Percentiles rank a stretch among this genome's conserved stretches.
These are phyloP conservation scores for Gracilaria domingensis DNA, from an alignment of 23 red algal genomes.

Conservation along the genomic window DNA sequence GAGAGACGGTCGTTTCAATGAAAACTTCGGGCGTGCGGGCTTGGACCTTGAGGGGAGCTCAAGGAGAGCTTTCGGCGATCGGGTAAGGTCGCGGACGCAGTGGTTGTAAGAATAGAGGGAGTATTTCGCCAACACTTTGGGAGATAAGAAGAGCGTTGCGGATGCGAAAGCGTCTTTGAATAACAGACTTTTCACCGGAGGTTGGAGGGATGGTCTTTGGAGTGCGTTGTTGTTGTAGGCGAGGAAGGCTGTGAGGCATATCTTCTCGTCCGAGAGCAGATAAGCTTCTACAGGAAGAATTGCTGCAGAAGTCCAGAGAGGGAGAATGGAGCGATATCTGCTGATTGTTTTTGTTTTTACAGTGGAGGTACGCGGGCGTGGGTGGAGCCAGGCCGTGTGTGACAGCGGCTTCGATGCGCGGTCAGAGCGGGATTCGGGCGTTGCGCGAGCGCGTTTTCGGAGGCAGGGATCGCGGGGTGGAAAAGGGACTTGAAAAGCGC, in stretches of 20 bases:
- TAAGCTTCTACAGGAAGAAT: constrained; percentile 4
- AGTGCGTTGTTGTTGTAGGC: background rate
- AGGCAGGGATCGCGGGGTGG: constrained; percentile 9
- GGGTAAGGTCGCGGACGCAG: background rate
- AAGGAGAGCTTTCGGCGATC: background rate
- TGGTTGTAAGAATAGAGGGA: background rate
- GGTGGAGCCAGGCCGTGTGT: background rate
- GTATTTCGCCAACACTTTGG: constrained; percentile 14
- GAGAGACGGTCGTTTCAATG: background rate
- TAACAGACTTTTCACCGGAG: constrained; percentile 14
- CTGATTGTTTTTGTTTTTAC: too few relatives aligned
- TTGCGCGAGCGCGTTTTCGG: constrained; percentile 4
- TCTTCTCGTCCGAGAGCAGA: background rate
- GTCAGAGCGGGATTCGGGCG: background rate
- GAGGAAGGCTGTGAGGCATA: background rate
- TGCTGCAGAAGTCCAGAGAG: background rate
- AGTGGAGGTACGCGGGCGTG: background rate
- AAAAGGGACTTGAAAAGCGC: constrained; percentile 5
- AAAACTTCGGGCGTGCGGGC: background rate
- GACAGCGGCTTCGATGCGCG: constrained; percentile 17
- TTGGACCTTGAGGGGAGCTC: background rate
- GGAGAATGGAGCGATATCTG: background rate
- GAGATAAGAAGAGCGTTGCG: background rate
- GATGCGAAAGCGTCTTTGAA: background rate
- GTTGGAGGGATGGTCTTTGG: background rate